These are phyloP conservation scores for Beauveria pseudobassiana DNA, from an alignment of 2,329 filamentous ascomycete genomes.

Conservation along the genomic window DNA sequence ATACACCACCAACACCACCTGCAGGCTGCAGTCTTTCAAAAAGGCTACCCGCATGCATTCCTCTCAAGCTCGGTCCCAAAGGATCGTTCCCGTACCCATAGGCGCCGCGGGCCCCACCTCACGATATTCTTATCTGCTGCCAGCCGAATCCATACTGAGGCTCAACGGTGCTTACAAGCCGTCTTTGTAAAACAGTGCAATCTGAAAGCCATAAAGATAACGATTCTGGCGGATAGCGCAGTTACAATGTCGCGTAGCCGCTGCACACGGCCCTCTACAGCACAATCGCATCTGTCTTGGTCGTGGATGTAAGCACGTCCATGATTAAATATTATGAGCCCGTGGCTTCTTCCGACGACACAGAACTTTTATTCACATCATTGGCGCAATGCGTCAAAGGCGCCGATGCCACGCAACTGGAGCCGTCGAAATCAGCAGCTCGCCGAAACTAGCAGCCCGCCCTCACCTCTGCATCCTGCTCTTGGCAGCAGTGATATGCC, in stretches of 20 bases:
- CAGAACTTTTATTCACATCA: background rate
- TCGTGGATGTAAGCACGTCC: background rate
- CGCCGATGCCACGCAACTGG: background rate
- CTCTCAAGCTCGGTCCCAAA: background rate
- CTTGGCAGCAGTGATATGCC: background rate
- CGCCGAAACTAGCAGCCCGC: background rate
- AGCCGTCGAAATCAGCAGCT: too few species aligned
- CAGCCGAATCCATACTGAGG: background rate
- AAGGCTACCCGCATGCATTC: background rate
- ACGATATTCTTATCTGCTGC: conserved; percentile 1
- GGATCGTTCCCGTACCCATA: conserved; percentile 6
- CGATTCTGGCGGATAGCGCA: too few species aligned
- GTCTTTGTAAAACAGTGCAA: too few species aligned
- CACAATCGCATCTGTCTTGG: background rate
- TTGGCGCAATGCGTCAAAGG: background rate
- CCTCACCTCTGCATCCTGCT: background rate
- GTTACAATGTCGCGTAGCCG: background rate
- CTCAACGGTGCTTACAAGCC: background rate
- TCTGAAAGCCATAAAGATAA: too few species aligned
- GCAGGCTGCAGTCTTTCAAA: background rate
- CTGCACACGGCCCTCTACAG: background rate
- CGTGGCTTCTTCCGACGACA: background rate
- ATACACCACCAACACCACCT: background rate
- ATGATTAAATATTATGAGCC: background rate
- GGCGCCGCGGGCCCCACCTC: background rate